These are phyloP conservation scores for Alternaria incomplexa DNA, from an alignment of 2,329 filamentous ascomycete genomes.

Conservation along the genomic window DNA sequence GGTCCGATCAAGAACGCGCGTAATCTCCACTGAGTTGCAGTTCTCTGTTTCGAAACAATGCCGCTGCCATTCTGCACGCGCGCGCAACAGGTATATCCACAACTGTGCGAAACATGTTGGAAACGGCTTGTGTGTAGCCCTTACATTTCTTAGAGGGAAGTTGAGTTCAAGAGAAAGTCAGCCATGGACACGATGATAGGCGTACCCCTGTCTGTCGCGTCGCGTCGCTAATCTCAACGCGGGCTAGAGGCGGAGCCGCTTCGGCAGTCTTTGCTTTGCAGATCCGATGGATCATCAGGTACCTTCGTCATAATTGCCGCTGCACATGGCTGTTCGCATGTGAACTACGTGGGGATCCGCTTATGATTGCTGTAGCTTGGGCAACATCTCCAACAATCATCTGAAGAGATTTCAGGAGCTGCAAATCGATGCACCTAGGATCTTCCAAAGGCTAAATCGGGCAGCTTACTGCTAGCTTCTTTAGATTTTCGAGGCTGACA, in stretches of 20 bases:
- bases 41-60: background rate
- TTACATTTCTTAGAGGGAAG: background rate
- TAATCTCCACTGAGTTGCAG: background rate
- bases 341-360: background rate
- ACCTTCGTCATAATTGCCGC: background rate
- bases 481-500: background rate
- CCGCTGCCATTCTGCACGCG: background rate
- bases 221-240: background rate
- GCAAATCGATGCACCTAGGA: background rate
- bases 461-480: background rate
- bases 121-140: background rate
- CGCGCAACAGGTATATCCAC: background rate
- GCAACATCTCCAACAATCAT: background rate
- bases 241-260: background rate
- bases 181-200: background rate
- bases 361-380: background rate
- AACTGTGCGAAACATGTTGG: background rate
- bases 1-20: constrained; percentile 11
- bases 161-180: background rate
- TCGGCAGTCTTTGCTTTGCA: background rate
- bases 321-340: background rate
- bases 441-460: background rate
- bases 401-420: background rate
- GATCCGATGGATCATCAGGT: background rate
- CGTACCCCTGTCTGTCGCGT: background rate